Evolutionary conservation across 139 green algal genomes (phyloP), one percentile per base, ranked within the genome.

Genomic region (Micromonas pusilla): DNA sequence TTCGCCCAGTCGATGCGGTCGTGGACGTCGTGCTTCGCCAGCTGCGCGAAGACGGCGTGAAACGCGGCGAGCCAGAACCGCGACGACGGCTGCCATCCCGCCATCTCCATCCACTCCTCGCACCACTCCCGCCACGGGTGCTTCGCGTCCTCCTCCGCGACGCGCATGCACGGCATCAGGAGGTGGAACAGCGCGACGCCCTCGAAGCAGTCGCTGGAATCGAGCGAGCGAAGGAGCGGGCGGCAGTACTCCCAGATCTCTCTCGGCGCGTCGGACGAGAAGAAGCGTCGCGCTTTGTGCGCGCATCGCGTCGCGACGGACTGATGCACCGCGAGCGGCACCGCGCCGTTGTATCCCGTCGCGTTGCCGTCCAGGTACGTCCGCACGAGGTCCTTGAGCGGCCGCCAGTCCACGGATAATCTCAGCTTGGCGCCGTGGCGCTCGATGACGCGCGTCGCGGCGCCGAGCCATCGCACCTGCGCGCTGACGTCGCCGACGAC

Each of bases 11-110:
- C 28, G 77, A 38, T 87, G 88, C 88, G 86, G 0, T 23, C 37
- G 67, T 82, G 78, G 63, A 84, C 85, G 82, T 94, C 91, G 72
- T 94, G 88, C 80, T 93, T 92, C 32, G 85, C 88, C 52, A 90
- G 77, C 21, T 90, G 79, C 1, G 71, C 76, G 87, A 88, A 92
- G 26, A 87, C 66, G 0, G 66, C 66, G 57, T 94, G 66, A 87
- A 87, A 93, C 25, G 84, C 78, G 13, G 37, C 23, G 39, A 88
- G 74, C 89, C 85, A 90, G 0, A 13, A 66, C 26, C 70, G 74
- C 81, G 73, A 89, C 2, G 63, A 67, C 0, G 16, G 6, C 21
- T 62, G 25, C 36, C 34, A 38, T n/a, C 31, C 20, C 19, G 30
- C 60, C 23, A 75, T 33, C 19, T 9, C 3, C 19, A 30, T 20